Percentiles rank a stretch among this genome's conserved stretches.
phyloP scores from a whole-genome alignment of 2,329 filamentous ascomycete genomes.

The Sclerotinia borealis region DNA sequence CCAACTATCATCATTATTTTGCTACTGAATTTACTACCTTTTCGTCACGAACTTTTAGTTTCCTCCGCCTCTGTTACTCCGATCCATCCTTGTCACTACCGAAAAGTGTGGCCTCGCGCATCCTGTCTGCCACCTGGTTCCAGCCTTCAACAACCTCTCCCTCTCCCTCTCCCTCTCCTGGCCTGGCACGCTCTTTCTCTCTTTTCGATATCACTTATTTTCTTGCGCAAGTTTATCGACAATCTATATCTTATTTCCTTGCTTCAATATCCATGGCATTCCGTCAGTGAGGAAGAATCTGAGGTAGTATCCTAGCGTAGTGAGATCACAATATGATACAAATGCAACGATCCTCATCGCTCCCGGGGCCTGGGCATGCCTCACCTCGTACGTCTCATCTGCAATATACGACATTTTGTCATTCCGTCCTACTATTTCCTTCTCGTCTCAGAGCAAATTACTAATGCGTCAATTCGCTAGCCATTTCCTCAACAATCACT shows the following conservation, averaged over 20 bases:
- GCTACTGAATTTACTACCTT: too few relatives aligned
- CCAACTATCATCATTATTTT: background rate
- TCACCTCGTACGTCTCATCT: conserved; percentile 32
- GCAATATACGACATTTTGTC: background rate
- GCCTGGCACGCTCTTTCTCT: background rate
- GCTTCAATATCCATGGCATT: background rate
- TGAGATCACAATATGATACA: conserved; percentile 33
- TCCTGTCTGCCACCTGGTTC: conserved; percentile 1
- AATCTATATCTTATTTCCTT: background rate
- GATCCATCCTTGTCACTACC: conserved; percentile 1
- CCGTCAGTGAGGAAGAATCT: background rate
- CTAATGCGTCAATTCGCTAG: conserved; percentile 32
- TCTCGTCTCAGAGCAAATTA: background rate
- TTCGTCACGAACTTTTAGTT: background rate
- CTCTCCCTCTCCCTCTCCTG: background rate
- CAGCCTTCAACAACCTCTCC: conserved; percentile 11
- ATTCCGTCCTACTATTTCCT: background rate
- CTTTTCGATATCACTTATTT: background rate
- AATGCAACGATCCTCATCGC: conserved; percentile 34
- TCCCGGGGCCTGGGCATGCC: conserved; percentile 32
- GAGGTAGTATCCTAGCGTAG: conserved; percentile 4
- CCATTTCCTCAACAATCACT: conserved; percentile 46
- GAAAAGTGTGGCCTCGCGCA: conserved; percentile 3
- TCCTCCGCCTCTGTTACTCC: background rate
- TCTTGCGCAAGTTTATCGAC: background rate